These are phyloP conservation scores for Gregarina niphandrodes DNA, from an alignment of 169 alveolate genomes.

Conservation along the genomic window DNA sequence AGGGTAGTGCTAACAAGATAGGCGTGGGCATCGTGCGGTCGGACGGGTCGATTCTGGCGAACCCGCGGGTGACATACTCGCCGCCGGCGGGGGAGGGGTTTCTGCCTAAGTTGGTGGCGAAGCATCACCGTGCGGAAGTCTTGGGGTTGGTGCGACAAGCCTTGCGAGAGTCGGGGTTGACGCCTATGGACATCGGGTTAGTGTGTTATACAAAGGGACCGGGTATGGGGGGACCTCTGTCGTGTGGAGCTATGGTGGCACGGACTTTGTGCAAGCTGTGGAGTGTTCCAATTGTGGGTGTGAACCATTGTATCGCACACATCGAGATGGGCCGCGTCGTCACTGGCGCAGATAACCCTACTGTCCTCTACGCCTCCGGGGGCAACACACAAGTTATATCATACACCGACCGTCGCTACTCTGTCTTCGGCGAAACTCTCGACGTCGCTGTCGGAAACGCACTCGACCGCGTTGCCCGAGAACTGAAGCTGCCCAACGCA, in stretches of 20 bases:
- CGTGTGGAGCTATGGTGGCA: constrained; percentile 83
- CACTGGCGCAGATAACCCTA: constrained; percentile 70
- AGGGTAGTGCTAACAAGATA: constrained; percentile 91
- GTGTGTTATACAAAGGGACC: constrained; percentile 94
- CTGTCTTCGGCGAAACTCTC: constrained; percentile 88
- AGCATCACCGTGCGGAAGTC: constrained; percentile 73
- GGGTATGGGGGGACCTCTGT: constrained; percentile 92
- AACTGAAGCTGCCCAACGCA: constrained; percentile 72
- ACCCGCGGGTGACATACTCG: constrained; percentile 74
- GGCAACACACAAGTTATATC: constrained; percentile 88
- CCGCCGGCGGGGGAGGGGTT: constrained; percentile 97
- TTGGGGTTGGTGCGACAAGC: constrained; percentile 58
- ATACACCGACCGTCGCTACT: constrained; percentile 49
- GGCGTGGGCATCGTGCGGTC: constrained; percentile 81
- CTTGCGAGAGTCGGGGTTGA: constrained; percentile 51
- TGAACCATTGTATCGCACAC: constrained; percentile 94
- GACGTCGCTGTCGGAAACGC: constrained; percentile 96
- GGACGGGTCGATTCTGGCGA: constrained; percentile 70
- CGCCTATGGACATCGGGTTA: constrained; percentile 42
- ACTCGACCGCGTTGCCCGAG: constrained; percentile 84
- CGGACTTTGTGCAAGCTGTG: constrained; percentile 68
- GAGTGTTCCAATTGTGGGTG: constrained; percentile 80
- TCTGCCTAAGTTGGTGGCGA: constrained; percentile 84
- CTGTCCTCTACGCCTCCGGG: constrained; percentile 87
- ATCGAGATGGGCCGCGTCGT: constrained; percentile 93